Percentiles rank a stretch among this genome's conserved stretches.
phyloP scores from a whole-genome alignment of 345 rosid species.

The Excoecaria agallocha region DNA sequence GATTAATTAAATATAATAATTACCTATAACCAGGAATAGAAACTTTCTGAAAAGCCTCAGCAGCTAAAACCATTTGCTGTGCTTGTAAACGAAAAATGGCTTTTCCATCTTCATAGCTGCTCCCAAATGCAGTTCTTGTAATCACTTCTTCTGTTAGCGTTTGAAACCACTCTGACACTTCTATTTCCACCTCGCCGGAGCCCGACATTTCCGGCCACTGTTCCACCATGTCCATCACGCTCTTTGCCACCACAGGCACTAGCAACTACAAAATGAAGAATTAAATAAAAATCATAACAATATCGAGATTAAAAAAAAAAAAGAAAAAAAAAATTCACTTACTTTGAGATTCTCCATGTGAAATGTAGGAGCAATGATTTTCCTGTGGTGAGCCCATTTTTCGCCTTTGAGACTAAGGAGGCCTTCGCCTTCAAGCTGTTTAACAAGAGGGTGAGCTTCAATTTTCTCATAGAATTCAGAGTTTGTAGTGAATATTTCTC shows the following conservation, averaged over 20 bases:
- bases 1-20: not conserved
- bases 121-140: conserved; percentile 58
- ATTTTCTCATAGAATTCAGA: conserved; percentile 36
- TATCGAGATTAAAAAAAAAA: too few species aligned
- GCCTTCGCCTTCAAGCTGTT: conserved; percentile 36
- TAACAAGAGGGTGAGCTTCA: conserved; percentile 26
- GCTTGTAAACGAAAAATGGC: conserved; percentile 52
- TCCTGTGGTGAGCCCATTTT: conserved; percentile 52
- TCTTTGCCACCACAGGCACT: conserved; percentile 32
- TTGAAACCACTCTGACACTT: conserved; percentile 35
- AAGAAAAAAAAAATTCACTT: too few species aligned
- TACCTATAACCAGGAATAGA: conserved; percentile 72
- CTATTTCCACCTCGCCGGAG: conserved; percentile 29
- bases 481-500: conserved; percentile 42
- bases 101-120: conserved; percentile 69
- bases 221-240: conserved; percentile 31
- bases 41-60: conserved; percentile 26
- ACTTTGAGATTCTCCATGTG: conserved; percentile 64
- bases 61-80: conserved; percentile 38
- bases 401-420: conserved; percentile 40
- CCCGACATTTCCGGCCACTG: conserved; percentile 33
- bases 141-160: conserved; percentile 40
- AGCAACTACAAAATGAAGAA: conserved; percentile 21
- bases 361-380: conserved; percentile 55
- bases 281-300: too few species aligned